Evolutionary conservation across 108 stramenopile species (phyloP), one percentile per base, ranked within the genome.

Genomic region (Cyclotella atomus): DNA sequence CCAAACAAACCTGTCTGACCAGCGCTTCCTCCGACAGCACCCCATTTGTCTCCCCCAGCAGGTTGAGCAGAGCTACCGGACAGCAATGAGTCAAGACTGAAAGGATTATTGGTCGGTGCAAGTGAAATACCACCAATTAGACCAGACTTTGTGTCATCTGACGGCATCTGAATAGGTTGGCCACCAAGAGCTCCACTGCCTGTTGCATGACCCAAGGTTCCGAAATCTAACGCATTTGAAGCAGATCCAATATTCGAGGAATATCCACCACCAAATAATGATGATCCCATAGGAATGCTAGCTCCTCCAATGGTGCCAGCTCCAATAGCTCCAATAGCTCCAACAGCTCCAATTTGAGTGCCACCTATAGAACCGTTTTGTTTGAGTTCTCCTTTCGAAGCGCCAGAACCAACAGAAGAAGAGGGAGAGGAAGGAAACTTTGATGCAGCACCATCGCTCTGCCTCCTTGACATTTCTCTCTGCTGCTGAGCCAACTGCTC

Each of bases 11-110:
- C 70, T 16, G 62, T 68, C 19, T 84, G 77, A 69, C 78, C 69
- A 73, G 82, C 67, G 19, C 56, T 54, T 34, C 84, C 83, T 43
- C 63, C 85, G 25, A 80, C 86, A 38, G 71, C 65, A 23, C 82
- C 73, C 72, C 77, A 68, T 34, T 71, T 81, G 56, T 76, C 73
- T 5, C 27, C 52, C 2, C 78, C 73, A 66, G 49, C 30, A 50
- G 69, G 29, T 29, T 64, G 47, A 57, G 59, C 36, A 38, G 63
- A 14, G 29, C 25, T 49, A 10, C 55, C 50, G 9, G 61, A 57
- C 68, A 72, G 65, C 12, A 71, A 53, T 34, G 63, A 65, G 30
- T 65, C 77, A 47, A 79, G 59, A 41, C 57, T 47, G 57, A 71
- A 71, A 5, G 66, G 24, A 43, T 79, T 79, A 23, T 53, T 54